A percentile compares a stretch with the other conserved stretches of the same genome.
Evolutionary conservation across 164 flowering plant genomes (phyloP).

Genomic region (Malania oleifera): DNA sequence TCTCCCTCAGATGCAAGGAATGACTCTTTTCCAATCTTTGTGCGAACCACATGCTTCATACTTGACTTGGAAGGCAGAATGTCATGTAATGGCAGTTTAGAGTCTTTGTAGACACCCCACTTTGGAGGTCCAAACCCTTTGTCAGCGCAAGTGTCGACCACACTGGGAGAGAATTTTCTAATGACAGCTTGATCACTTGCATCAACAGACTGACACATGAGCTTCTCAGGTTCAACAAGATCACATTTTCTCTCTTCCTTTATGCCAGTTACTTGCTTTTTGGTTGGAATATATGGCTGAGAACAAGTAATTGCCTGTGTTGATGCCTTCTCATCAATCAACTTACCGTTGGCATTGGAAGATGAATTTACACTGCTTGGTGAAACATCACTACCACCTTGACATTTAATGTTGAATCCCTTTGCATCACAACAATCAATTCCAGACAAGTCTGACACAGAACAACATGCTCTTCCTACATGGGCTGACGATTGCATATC

Average conservation of each 20-base stretch:
- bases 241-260: slow-evolving; percentile 13
- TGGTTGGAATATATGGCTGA: slow-evolving; percentile 11
- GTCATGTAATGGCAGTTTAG: not conserved
- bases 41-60: not conserved
- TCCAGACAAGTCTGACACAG: slow-evolving; percentile 8
- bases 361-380: slow-evolving; percentile 12
- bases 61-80: slow-evolving; percentile 3
- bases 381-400: slow-evolving; percentile 15
- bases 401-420: slow-evolving; percentile 12
- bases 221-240: slow-evolving; percentile 3
- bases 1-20: slow-evolving; percentile 12
- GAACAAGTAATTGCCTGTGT: slow-evolving; percentile 5
- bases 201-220: not conserved
- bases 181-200: slow-evolving; percentile 2
- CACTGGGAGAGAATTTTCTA: not conserved
- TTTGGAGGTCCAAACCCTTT: no score
- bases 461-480: slow-evolving; percentile 10
- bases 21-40: slow-evolving; percentile 14
- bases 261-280: slow-evolving; percentile 7
- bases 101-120: no score
- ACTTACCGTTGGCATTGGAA: slow-evolving; percentile 11
- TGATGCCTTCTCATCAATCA: slow-evolving; percentile 7
- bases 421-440: slow-evolving; percentile 17
- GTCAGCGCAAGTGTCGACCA: not conserved
- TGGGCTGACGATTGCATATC: slow-evolving; percentile 14